Percentiles rank a stretch among this genome's conserved stretches.
Conservation (phyloP, 768 basidiomycete species). For the Tulasnella sp. region DNA sequence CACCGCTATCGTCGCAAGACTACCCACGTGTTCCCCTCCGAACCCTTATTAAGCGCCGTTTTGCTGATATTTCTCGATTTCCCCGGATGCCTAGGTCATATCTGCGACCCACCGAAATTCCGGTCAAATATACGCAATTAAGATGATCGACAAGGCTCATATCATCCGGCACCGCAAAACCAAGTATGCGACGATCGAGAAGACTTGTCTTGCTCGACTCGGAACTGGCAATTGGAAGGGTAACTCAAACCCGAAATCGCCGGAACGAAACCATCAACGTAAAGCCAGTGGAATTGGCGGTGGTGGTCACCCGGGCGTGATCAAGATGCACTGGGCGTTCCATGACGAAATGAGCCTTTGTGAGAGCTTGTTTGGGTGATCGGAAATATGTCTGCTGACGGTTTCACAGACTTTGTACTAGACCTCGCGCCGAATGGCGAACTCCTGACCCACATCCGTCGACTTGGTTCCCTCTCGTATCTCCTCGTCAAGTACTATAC, state of each 20-base stretch:
- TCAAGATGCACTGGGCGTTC: constrained; percentile 71
- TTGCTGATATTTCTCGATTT: constrained; percentile 9
- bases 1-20: background rate
- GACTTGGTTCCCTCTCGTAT: constrained; percentile 75
- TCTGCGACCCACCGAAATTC: constrained; percentile 41
- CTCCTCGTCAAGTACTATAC: constrained; percentile 70
- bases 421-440: constrained; percentile 34
- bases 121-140: constrained; percentile 58
- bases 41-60: constrained; percentile 8
- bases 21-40: background rate
- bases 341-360: constrained; percentile 77
- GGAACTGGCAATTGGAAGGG: constrained; percentile 25
- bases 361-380: constrained; percentile 32
- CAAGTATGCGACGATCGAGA: constrained; percentile 65
- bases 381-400: background rate
- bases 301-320: constrained; percentile 61
- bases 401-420: constrained; percentile 30
- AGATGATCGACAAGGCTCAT: constrained; percentile 75
- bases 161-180: constrained; percentile 67
- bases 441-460: constrained; percentile 28
- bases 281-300: constrained; percentile 13
- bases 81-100: constrained; percentile 44
- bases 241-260: background rate
- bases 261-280: constrained; percentile 7
- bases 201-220: constrained; percentile 57